Conservation (phyloP, 2,329 filamentous ascomycete species). For the Paracorniculantispora psalliotae region DNA sequence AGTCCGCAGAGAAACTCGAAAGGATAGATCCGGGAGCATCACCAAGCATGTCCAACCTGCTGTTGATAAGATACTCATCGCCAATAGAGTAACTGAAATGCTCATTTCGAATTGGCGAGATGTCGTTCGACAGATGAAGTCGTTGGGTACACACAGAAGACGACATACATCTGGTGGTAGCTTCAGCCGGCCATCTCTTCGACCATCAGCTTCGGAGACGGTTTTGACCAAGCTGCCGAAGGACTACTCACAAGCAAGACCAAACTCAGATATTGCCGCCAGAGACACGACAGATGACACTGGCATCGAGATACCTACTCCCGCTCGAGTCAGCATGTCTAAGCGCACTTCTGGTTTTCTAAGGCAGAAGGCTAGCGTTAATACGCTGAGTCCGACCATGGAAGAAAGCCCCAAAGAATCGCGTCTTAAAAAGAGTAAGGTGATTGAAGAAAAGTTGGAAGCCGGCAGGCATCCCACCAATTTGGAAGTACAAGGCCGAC, state of each 20-base stretch:
- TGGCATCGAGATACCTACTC: conserved; percentile 1
- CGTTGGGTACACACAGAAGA: conserved; percentile 31
- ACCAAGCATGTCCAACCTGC: conserved; percentile 5
- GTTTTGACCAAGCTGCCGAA: conserved; percentile 34
- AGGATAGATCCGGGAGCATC: background rate
- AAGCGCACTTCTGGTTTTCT: conserved; percentile 22
- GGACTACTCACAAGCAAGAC: conserved; percentile 21
- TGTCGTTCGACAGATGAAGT: conserved; percentile 55
- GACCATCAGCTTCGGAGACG: conserved; percentile 38
- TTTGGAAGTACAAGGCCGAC: background rate
- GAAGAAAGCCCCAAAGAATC: conserved; percentile 23
- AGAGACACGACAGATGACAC: conserved; percentile 18
- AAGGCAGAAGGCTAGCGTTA: conserved; percentile 20
- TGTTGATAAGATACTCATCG: conserved; percentile 55
- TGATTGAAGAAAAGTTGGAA: background rate
- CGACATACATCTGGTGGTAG: conserved; percentile 18
- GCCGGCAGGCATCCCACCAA: background rate
- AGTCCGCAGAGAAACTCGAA: conserved; percentile 1
- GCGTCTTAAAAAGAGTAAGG: background rate
- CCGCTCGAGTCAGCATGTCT: conserved; percentile 2
- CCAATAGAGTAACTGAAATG: conserved; percentile 59
- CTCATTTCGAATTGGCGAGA: conserved; percentile 61
- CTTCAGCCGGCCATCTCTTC: conserved; percentile 20
- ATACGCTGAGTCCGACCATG: conserved; percentile 26
- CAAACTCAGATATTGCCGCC: conserved; percentile 15